Base-by-base conservation (phyloP, 2,329 filamentous ascomycete genomes). In the Epichloe festucae region DNA sequence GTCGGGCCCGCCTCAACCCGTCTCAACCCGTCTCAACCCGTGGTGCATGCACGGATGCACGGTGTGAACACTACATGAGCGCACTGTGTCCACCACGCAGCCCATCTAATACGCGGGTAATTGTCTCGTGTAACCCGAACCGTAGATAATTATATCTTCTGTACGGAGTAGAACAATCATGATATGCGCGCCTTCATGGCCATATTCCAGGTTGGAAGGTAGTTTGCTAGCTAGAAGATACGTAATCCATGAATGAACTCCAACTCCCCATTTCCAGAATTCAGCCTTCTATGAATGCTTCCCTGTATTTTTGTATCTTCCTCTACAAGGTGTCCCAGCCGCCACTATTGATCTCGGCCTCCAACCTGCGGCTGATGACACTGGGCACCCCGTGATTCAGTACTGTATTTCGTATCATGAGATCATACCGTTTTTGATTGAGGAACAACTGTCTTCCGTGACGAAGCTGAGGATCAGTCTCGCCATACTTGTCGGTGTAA, bases 301-400 rank as follows among this genome's bases (percentile, higher is more conserved):
- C 12, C 1, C 39, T 41, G 12, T 45, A 31, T 17, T 35, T 42
- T 4, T 42, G 17, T 19, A 41, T 46, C 11, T n/a, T 44, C 44
- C n/a, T 31, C 48, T 59, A 69, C 52, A 69, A 55, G 40, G 82
- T 96, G 72, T 98, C 93, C 93, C 93, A 98, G 0, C 93, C 93
- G 0, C 93, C 93, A 60, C 89, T 96, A 64, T 98, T 98, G 44
- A 96, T 89, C 66, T 98, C 93, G 14, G 88, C 85, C 72, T 98
- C 93, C 58, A 98, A 69, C 68, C 89, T 91, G 58, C 93, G 77
- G 57, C 86, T 87, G 64, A 98, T 95, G 46, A 89, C 82, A 58
- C 87, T 94, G 38, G 90, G 90, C 31, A 98, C 81, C 4, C 86
- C 84, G 60, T 96, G 89, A 48, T 82, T 80, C 54, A 97, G 73